phyloP scores from a whole-genome alignment of 208 protist genomes.

The Phytomonas francai region DNA sequence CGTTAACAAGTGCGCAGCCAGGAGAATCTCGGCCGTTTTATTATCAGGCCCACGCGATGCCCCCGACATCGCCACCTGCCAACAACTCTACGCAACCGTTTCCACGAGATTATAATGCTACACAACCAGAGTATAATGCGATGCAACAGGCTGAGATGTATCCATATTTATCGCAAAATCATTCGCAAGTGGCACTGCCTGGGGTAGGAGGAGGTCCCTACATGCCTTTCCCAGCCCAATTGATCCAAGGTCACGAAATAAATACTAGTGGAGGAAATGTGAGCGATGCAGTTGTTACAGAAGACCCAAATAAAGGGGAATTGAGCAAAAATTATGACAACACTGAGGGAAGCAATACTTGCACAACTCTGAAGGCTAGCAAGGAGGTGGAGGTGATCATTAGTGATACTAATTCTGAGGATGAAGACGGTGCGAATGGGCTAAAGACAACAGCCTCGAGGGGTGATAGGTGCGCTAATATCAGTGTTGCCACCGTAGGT shows the following conservation, averaged over 20 bases:
- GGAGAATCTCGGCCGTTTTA: neutral
- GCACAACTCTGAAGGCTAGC: neutral
- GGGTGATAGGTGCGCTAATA: neutral
- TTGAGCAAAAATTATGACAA: neutral
- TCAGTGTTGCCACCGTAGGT: neutral
- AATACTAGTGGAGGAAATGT: neutral
- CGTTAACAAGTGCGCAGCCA: neutral
- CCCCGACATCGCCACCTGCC: neutral
- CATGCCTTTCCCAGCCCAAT: neutral
- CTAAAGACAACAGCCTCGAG: neutral
- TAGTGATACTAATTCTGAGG: neutral
- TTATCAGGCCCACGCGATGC: neutral
- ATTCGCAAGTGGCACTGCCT: neutral
- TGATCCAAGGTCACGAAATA: neutral
- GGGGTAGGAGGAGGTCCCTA: neutral
- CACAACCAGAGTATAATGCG: neutral
- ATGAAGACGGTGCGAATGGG: neutral
- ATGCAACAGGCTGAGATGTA: neutral
- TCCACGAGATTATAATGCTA: neutral
- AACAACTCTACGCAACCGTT: neutral
- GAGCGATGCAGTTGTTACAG: neutral
- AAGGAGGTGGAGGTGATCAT: neutral
- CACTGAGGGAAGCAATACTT: neutral
- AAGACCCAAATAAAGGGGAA: neutral
- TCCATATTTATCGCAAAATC: neutral